Base-by-base conservation (phyloP, 257 asterid species). In the Salvia splendens region DNA sequence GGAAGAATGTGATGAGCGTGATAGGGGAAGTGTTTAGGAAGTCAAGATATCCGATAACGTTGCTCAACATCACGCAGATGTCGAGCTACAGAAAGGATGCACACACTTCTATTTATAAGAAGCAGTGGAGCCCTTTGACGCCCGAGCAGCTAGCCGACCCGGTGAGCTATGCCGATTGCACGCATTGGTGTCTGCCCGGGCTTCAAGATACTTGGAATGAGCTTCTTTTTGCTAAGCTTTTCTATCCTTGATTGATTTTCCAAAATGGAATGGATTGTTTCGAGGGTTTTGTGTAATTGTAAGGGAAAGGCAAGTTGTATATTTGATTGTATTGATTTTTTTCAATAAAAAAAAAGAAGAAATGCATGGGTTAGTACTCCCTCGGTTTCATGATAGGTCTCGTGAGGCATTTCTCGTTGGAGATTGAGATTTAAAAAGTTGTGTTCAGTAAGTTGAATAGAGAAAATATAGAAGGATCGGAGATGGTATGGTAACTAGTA, bases 181-280 rank as follows among this genome's bases (percentile, higher is more conserved):
- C 69, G 1, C 93, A 88, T 67, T 88, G 92, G 95, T 88, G 95
- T 42, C 63, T 88, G 53, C 93, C 93, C 1, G 93, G 87, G 4
- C 77, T 86, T 28, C 93, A 81, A 53, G 93, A 86, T 58, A 86
- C 87, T 1, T 86, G 93, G 93, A 86, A 86, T 33, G 87, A 86
- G 68, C 87, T 86, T 53, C 69, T 86, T 35, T 83, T 79, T 14
- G 61, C 85, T 0, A 80, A 84, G 46, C 85, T 86, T 7, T 83
- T 87, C 61, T 82, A 80, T 67, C 85, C 91, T 0, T 87, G 45
- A 80, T 7, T 7, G 2, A 0, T 40, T 36, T 1, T 36, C 41
- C 41, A 20, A 5, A 36, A 40, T 6, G 3, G 2, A 61, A 17
- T 6, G 30, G 1, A n/a, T 54, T 5, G 1, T 10, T 4, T 28